Evolutionary conservation across 148 eudicot genomes (phyloP), one percentile per base, ranked within the genome.

Genomic region (Cornus kousa): DNA sequence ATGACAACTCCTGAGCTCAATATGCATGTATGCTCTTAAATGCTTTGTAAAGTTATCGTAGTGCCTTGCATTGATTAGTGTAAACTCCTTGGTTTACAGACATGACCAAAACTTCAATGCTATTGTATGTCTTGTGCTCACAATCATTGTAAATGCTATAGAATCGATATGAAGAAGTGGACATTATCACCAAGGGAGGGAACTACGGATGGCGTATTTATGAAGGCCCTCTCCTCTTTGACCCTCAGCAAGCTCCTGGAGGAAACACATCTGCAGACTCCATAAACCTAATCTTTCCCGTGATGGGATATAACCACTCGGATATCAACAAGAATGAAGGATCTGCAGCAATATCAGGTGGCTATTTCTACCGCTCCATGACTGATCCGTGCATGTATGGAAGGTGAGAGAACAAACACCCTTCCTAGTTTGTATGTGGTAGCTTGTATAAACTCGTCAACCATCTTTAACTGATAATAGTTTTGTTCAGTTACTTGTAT

Each of bases 281-380:
- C 48, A 78, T 72, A 12, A 80, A 89, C 74, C 60, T 87, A 59
- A 93, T 95, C 76, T 87, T 91, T 73, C 97, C 98, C 17, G 90
- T 90, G 37, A 79, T 86, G 60, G 97, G 98, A 68, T 93, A 95
- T 79, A 87, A 75, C 78, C 99, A 93, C 82, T 84, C 88, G 20
- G 82, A 88, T 31, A 74, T 95, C 32, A 93, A 88, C 73, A 87
- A 87, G 55, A 88, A 90, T 71, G 87, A 84, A 53, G 99, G 99
- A 39, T 95, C 99, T 32, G 99, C 99, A 76, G 91, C 99, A 57
- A 95, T 95, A 67, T 89, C 97, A 17, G 99, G 97, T 39, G 97
- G 97, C 35, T 91, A 84, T 72, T 80, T 95, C 88, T 95, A 93
- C 72, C 97, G 93, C 20, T 89, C 97, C 50, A 73, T 76, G 64